A percentile compares a stretch with the other conserved stretches of the same genome.
These are phyloP conservation scores for Penicillium chermesinum DNA, from an alignment of 495 filamentous ascomycete genomes.

Conservation along the genomic window DNA sequence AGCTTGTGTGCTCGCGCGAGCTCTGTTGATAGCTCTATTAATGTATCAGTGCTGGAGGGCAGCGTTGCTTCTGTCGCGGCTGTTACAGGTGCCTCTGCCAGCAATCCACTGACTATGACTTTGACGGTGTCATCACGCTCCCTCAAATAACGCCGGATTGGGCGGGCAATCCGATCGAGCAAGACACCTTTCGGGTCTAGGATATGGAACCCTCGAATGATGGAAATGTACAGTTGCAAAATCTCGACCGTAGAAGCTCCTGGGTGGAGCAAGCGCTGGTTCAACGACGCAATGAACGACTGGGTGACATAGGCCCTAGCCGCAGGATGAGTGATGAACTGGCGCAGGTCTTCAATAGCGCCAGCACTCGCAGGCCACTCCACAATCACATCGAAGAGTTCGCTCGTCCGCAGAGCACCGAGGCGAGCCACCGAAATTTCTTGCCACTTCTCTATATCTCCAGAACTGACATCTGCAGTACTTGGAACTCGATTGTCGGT, in stretches of 20 bases:
- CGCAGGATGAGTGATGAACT: conserved; percentile 52
- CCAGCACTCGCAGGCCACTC: conserved; percentile 75
- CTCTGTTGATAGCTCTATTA: conserved; percentile 72
- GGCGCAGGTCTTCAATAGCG: conserved; percentile 76
- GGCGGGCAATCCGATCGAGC: conserved; percentile 75
- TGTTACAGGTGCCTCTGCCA: conserved; percentile 59
- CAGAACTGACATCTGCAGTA: conserved; percentile 43
- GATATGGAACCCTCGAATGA: conserved; percentile 84
- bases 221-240: conserved; percentile 81
- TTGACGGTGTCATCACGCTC: conserved; percentile 91
- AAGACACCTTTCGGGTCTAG: conserved; percentile 90
- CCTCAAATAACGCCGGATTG: conserved; percentile 80
- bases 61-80: conserved; percentile 24
- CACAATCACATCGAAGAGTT: conserved; percentile 84
- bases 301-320: conserved; percentile 60
- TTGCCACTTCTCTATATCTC: conserved; percentile 72
- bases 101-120: conserved; percentile 78
- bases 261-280: conserved; percentile 74
- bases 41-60: conserved; percentile 42
- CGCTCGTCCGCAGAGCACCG: conserved; percentile 70
- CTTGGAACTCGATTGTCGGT: conserved; percentile 14
- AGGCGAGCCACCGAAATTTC: conserved; percentile 72
- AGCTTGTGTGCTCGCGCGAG: conserved; percentile 57
- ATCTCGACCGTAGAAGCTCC: conserved; percentile 88
- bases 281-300: conserved; percentile 62